Percentiles rank a stretch among this genome's conserved stretches.
Evolutionary conservation across 306 rosid genomes (phyloP).

Genomic region (Cucurbita argyrosperma): DNA sequence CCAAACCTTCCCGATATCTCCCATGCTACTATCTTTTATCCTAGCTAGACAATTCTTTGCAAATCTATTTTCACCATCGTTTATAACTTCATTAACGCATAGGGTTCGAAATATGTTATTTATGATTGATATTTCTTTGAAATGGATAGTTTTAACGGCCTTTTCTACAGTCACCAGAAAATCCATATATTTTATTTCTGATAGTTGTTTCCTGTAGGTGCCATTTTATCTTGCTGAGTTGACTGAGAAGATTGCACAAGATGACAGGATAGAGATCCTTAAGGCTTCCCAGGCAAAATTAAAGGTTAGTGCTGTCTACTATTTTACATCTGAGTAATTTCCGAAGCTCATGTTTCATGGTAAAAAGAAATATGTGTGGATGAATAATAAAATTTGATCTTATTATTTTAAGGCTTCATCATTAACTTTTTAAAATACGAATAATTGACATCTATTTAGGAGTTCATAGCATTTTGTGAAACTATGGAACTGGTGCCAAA

Average conservation of each 20-base stretch:
- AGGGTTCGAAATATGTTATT: not conserved
- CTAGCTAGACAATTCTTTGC: not conserved
- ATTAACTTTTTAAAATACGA: not conserved
- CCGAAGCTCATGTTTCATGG: not conserved
- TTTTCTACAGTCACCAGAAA: not conserved
- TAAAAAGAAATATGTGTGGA: not conserved
- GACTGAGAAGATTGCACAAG: slow-evolving; percentile 60
- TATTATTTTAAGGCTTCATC: not conserved
- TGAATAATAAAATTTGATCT: not conserved
- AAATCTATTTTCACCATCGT: not conserved
- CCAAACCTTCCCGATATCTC: not conserved
- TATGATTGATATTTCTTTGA: not conserved
- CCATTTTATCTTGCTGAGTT: slow-evolving; percentile 84
- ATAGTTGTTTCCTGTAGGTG: slow-evolving; percentile 33
- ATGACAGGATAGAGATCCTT: slow-evolving; percentile 60
- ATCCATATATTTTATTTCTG: not conserved
- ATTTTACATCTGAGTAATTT: not conserved
- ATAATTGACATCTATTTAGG: slow-evolving; percentile 26
- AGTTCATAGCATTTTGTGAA: slow-evolving; percentile 77
- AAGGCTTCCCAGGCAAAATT: slow-evolving; percentile 64
- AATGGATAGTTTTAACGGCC: not conserved
- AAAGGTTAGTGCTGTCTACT: slow-evolving; percentile 34
- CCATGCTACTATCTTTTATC: not conserved
- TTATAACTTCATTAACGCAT: not conserved
- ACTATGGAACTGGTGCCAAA: slow-evolving; percentile 75